Conservation (phyloP, 805 yeast species). For the Barnettozyma siamensis region DNA sequence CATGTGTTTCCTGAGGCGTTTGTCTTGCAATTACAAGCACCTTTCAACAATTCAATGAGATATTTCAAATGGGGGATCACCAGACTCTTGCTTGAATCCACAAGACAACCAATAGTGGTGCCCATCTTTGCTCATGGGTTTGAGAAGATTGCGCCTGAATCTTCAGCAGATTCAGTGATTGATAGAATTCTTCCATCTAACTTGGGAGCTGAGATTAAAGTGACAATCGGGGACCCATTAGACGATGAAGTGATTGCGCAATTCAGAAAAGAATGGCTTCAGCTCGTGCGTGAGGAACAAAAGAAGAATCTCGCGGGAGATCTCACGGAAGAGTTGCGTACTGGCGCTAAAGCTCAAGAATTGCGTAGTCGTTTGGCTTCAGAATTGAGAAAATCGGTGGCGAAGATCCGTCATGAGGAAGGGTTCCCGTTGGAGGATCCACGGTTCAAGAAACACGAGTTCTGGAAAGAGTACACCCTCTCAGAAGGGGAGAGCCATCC, state of each 20-base stretch:
- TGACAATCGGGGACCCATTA: constrained; percentile 67
- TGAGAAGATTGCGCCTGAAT: constrained; percentile 81
- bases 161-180: constrained; percentile 41
- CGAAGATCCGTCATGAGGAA: constrained; percentile 35
- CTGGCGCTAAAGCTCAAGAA: constrained; percentile 58
- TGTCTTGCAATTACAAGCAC: constrained; percentile 78
- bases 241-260: constrained; percentile 51
- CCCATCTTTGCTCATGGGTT: constrained; percentile 86
- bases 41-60: constrained; percentile 81
- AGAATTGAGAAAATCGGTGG: constrained; percentile 58
- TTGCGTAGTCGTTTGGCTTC: constrained; percentile 69
- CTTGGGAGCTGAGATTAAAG: constrained; percentile 59
- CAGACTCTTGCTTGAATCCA: constrained; percentile 74
- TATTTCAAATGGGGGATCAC: constrained; percentile 96
- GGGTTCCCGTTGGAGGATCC: constrained; percentile 59
- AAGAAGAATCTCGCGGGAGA: constrained; percentile 51
- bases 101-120: constrained; percentile 76
- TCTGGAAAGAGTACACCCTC: constrained; percentile 67
- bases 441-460: constrained; percentile 58
- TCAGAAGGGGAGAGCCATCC: constrained; percentile 65
- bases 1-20: constrained; percentile 95
- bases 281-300: constrained; percentile 35
- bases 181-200: constrained; percentile 57
- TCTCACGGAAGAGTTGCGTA: constrained; percentile 53
- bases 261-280: constrained; percentile 68